Base-by-base conservation (phyloP, 139 green algal species). In the Chlorella sp. region DNA sequence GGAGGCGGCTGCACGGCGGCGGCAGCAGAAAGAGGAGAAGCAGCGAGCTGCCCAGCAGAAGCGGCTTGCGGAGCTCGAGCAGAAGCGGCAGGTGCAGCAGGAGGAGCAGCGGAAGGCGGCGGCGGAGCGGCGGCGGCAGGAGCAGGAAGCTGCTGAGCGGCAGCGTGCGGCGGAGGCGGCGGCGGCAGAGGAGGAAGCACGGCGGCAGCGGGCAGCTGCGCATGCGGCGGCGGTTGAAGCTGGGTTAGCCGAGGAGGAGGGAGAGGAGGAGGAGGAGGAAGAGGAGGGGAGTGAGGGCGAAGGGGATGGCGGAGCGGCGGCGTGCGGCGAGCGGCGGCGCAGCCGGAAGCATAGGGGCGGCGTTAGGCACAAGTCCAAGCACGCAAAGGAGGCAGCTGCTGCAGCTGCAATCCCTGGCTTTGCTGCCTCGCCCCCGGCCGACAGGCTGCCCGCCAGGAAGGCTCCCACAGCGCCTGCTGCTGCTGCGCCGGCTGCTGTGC, bases 111-210 rank as follows among this genome's bases (percentile, higher is more conserved):
- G 38, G 76, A 20, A 36, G n/a, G 70, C 70, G 40, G 70, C 70
- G 11, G 70, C 60, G 13, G 24, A 38, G 56, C 56, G 36, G 76
- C 54, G 76, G 54, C 60, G 56, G 54, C 36, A 14, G 76, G 32
- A 82, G 54, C 26, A 72, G 36, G 56, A 51, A 7, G 76, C 56
- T 22, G 32, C 32, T n/a, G 46, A n/a, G 32, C 76, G 76, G 36
- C 76, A 40, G 76, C 51, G 51, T 26, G 17, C 41, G 26, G 20
- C 22, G 13, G 76, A 72, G 76, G 38, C n/a, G 34, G 36, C 74
- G 46, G 74, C 44, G 73, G 73, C 73, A 62, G 44, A 80, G 73
- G 46, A 60, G n/a, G 73, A 56, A 17, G 73, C 74, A 32, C 51
- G 51, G 24, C 70, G 41, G 24, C 70, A 76, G 70, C 40, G 70